phyloP scores from a whole-genome alignment of 768 basidiomycete genomes.

The Panus rudis region DNA sequence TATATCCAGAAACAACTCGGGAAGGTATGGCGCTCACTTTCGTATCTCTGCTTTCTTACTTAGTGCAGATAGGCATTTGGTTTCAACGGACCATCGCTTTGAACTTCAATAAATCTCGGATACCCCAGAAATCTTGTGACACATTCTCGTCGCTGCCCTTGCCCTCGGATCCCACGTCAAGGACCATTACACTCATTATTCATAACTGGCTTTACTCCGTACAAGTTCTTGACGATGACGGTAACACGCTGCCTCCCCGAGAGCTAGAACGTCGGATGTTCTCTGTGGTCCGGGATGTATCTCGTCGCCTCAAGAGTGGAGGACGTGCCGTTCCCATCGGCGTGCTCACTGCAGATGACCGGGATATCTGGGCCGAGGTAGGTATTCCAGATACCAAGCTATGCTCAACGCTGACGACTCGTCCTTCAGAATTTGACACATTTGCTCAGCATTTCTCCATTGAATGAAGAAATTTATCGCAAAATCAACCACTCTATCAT shows the following conservation, averaged over 20 bases:
- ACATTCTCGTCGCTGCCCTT: slow-evolving; percentile 44
- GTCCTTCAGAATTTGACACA: slow-evolving; percentile 57
- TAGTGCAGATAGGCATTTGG: slow-evolving; percentile 39
- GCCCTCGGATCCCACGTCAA: slow-evolving; percentile 38
- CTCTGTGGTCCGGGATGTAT: slow-evolving; percentile 51
- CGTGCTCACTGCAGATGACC: slow-evolving; percentile 68
- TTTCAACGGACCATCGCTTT: slow-evolving; percentile 46
- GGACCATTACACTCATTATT: slow-evolving; percentile 60
- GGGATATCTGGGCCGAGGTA: slow-evolving; percentile 80
- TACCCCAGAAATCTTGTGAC: slow-evolving; percentile 67
- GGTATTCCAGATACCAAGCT: slow-evolving; percentile 13
- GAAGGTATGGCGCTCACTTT: slow-evolving; percentile 37
- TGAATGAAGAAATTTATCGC: slow-evolving; percentile 54
- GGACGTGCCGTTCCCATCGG: slow-evolving; percentile 60
- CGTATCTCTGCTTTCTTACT: neutral
- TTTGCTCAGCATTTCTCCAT: slow-evolving; percentile 58
- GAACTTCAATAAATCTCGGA: slow-evolving; percentile 73
- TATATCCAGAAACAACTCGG: slow-evolving; percentile 64
- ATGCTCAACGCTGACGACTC: neutral
- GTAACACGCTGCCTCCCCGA: slow-evolving; percentile 23
- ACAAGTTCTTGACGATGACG: slow-evolving; percentile 47
- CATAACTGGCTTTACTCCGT: slow-evolving; percentile 79
- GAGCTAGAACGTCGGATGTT: slow-evolving; percentile 41
- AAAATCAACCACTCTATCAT: slow-evolving; percentile 71
- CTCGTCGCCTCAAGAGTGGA: slow-evolving; percentile 38